Evolutionary conservation across 2,329 filamentous ascomycete genomes (phyloP), one percentile per base, ranked within the genome.

Genomic region (Alternaria atra): DNA sequence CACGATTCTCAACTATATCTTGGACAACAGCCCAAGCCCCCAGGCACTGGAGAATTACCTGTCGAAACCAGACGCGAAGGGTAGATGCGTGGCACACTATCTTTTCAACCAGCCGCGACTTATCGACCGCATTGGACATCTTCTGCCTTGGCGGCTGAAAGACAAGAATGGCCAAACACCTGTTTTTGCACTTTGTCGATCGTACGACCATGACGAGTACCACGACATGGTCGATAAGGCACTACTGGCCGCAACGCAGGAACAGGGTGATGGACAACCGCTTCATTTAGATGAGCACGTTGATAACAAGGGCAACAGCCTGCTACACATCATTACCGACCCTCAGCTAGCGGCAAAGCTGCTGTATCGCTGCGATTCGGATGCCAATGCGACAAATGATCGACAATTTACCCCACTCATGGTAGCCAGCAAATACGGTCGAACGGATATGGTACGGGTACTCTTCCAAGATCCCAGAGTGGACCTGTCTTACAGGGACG

Each of bases 131-230:
- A 90, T 98, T 61, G 94, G 93, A 2, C 85, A 86, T 61, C 80
- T 94, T 66, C 83, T 99, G 54, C 91, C 93, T 8, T 99, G 95
- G 95, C 87, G 89, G 59, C 88, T 96, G 77, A 93, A 90, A 68
- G 95, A 99, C 79, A 96, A 93, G 77, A 97, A 98, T 74, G 95
- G 95, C 0, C 95, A 98, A 79, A 99, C 96, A n/a, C 96, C 95
- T 2, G 82, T 99, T 8, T 98, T 99, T 77, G 95, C 95, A 2
- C 84, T 98, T 1, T 98, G 94, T 77, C 89, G 95, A 69, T 98
- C 93, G 0, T 99, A 99, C 73, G 95, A 99, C 74, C 93, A 99
- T 77, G 85, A 89, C 1, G 86, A 94, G 68, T 99, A 99, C 79
- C 87, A 88, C 54, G 83, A 85, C 47, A 98, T 99, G 95, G 92